Evolutionary conservation across 139 green algal genomes (phyloP).

Genomic region (Spirogloea muscicola): DNA sequence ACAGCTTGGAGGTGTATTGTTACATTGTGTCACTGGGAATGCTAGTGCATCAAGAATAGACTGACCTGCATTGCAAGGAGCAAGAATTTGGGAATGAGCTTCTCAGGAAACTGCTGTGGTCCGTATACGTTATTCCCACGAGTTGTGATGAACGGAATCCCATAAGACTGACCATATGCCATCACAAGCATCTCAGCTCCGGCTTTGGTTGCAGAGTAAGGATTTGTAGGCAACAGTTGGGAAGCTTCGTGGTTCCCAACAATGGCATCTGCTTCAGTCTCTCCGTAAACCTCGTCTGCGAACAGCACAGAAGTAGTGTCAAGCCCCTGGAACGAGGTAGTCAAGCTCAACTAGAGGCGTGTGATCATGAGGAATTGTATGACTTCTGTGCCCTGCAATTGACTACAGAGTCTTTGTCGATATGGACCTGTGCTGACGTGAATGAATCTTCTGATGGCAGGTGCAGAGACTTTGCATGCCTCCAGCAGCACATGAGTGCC

Average conservation of each 20-base stretch:
- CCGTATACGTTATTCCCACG: slow-evolving; percentile 99
- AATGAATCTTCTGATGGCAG: slow-evolving; percentile 83
- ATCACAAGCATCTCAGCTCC: slow-evolving; percentile 96
- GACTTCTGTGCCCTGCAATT: too few species aligned
- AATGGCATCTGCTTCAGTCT: slow-evolving; percentile 40
- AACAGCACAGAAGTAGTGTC: too few species aligned
- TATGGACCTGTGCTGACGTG: slow-evolving; percentile 85
- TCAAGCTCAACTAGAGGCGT: too few species aligned
- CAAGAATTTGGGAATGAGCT: slow-evolving; percentile 60
- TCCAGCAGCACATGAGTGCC: slow-evolving; percentile 96
- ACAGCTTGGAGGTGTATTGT: too few species aligned
- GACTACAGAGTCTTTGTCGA: too few species aligned
- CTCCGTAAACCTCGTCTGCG: slow-evolving; percentile 57
- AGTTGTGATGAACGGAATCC: slow-evolving; percentile 81
- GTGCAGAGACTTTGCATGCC: slow-evolving; percentile 66
- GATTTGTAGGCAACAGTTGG: slow-evolving; percentile 92
- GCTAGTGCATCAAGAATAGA: too few species aligned
- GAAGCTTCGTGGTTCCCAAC: slow-evolving; percentile 64
- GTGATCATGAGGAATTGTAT: too few species aligned
- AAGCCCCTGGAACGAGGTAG: too few species aligned
- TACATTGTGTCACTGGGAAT: too few species aligned
- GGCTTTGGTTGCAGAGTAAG: slow-evolving; percentile 92
- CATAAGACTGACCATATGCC: slow-evolving; percentile 76
- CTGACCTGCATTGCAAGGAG: slow-evolving; percentile 47
- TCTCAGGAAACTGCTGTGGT: slow-evolving; percentile 81